These are phyloP conservation scores for Kodamaea hsintzibuensis DNA, from an alignment of 805 yeast species.

Conservation along the genomic window DNA sequence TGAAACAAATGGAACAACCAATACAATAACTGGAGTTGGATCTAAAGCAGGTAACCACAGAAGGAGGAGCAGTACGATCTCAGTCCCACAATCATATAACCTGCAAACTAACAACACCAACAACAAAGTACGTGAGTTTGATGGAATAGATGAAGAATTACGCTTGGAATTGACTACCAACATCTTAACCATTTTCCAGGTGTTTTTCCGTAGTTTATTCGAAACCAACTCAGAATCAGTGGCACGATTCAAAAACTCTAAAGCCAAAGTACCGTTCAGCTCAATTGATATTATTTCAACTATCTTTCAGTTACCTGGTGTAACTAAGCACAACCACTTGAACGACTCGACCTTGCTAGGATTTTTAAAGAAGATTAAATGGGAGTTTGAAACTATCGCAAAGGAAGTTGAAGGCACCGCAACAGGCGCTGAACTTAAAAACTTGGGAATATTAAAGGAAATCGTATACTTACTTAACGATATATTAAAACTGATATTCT, in stretches of 20 bases:
- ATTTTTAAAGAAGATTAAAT: slow-evolving; percentile 19
- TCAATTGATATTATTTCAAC: slow-evolving; percentile 14
- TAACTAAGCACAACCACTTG: slow-evolving; percentile 13
- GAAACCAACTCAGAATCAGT: slow-evolving; percentile 8
- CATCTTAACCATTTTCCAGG: slow-evolving; percentile 22
- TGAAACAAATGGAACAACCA: background rate
- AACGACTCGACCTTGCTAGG: slow-evolving; percentile 15
- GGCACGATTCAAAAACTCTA: background rate
- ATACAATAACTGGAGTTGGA: background rate
- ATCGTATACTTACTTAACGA: slow-evolving; percentile 26
- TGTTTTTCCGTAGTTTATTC: slow-evolving; percentile 22
- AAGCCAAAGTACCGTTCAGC: slow-evolving; percentile 6
- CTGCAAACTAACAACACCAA: slow-evolving; percentile 1
- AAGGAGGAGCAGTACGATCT: slow-evolving; percentile 24
- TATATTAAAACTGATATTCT: slow-evolving; percentile 22
- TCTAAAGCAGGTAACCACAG: background rate
- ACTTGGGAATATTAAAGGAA: slow-evolving; percentile 26
- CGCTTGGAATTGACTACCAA: slow-evolving; percentile 20
- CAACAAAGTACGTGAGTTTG: slow-evolving; percentile 11
- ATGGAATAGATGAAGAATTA: slow-evolving; percentile 22
- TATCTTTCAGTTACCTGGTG: slow-evolving; percentile 22
- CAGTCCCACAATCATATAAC: slow-evolving; percentile 9
- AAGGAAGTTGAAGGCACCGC: slow-evolving; percentile 14
- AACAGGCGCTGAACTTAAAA: slow-evolving; percentile 10
- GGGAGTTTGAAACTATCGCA: slow-evolving; percentile 18